Percentiles rank a stretch among this genome's conserved stretches.
phyloP scores from a whole-genome alignment of 139 green algal species.

The Closterium sp. region DNA sequence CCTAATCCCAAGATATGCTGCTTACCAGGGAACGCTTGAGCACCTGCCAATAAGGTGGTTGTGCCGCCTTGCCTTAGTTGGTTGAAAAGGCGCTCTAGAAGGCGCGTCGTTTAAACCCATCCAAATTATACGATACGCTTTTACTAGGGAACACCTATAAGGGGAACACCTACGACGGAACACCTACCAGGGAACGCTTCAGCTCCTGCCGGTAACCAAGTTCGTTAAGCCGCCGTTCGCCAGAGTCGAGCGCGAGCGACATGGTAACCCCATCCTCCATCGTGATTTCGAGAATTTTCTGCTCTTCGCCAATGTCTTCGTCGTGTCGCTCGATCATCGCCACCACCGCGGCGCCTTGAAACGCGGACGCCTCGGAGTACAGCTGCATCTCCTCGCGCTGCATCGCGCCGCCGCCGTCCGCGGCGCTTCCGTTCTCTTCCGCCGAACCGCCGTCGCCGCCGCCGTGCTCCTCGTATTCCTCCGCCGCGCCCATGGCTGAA shows the following conservation, averaged over 20 bases:
- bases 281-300: constrained; percentile 1
- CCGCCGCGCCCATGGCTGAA: not conserved
- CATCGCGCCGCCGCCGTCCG: not conserved
- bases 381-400: not conserved
- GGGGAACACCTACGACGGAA: not conserved
- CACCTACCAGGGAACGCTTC: not conserved
- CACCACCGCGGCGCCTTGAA: not conserved
- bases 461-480: not conserved
- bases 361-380: constrained; percentile 1
- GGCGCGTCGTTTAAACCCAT: not conserved
- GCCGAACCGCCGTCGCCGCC: not conserved
- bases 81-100: not conserved
- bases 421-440: not conserved
- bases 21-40: not conserved
- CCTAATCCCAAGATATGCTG: not conserved
- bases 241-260: constrained; percentile 17
- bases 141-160: not conserved
- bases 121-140: not conserved
- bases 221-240: constrained; percentile 36
- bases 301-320: not conserved
- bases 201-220: constrained; percentile 42
- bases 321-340: constrained; percentile 1
- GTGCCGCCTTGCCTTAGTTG: not conserved
- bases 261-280: constrained; percentile 4
- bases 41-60: constrained; percentile 34